These are phyloP conservation scores for Myriosclerotinia scirpicola DNA, from an alignment of 2,329 filamentous ascomycete genomes.

Conservation along the genomic window DNA sequence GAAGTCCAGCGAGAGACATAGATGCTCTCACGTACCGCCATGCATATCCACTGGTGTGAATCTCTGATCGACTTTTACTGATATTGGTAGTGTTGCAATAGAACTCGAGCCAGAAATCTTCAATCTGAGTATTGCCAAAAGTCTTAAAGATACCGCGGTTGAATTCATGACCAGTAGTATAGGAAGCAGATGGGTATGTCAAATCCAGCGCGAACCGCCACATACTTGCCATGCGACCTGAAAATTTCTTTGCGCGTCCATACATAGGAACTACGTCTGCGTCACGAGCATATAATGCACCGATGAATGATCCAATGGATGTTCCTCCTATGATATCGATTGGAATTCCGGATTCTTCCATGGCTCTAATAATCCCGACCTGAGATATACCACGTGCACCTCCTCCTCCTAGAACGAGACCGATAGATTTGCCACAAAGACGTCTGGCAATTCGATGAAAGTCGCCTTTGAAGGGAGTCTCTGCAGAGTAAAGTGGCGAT, in stretches of 20 bases:
- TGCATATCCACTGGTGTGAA: conserved; percentile 93
- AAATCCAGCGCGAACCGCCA: conserved; percentile 97
- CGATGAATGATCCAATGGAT: conserved; percentile 94
- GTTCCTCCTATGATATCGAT: conserved; percentile 95
- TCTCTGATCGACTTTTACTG: conserved; percentile 86
- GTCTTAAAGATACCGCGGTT: conserved; percentile 99
- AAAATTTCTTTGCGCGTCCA: conserved; percentile 93
- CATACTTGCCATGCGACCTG: conserved; percentile 97
- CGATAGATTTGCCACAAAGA: conserved; percentile 90
- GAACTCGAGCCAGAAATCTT: conserved; percentile 98
- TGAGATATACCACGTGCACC: conserved; percentile 91
- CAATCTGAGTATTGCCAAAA: conserved; percentile 94
- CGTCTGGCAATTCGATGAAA: conserved; percentile 90
- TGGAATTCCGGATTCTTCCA: conserved; percentile 94
- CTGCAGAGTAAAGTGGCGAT: conserved; percentile 82
- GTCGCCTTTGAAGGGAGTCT: conserved; percentile 92
- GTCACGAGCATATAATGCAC: conserved; percentile 91
- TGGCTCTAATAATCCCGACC: conserved; percentile 87
- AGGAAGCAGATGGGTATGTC: conserved; percentile 94
- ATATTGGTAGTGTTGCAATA: conserved; percentile 99
- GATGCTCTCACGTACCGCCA: conserved; percentile 97
- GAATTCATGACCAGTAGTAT: conserved; percentile 98
- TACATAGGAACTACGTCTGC: conserved; percentile 97
- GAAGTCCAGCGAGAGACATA: conserved; percentile 90
- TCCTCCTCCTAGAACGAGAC: conserved; percentile 89